Base-by-base conservation (phyloP, 2,329 filamentous ascomycete genomes). In the Botrytis squamosa region DNA sequence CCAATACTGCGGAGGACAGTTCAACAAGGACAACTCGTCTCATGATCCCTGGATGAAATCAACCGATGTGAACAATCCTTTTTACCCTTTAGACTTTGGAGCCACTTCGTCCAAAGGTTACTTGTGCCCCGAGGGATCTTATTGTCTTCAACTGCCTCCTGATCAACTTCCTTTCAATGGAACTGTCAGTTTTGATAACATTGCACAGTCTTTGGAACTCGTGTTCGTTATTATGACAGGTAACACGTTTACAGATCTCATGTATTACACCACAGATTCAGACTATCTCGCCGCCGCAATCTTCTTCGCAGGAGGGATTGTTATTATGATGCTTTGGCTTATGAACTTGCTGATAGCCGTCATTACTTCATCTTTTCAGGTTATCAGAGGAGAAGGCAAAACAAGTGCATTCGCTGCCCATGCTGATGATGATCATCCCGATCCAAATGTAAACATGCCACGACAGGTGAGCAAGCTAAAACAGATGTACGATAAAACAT, bases 171-270 rank as follows among this genome's bases (percentile, higher is more conserved):
- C 96, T 0, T 94, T 89, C 82, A 93, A 93, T 78, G 90, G 89
- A 70, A 99, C 96, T 0, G 88, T 98, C 79, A 97, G 92, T 81
- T 99, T 98, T 80, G 96, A 99, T 84, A 95, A 98, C 81, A 97
- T 99, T 59, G 84, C 93, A 44, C 91, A 98, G 76, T 98, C 95
- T 0, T 84, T 98, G 70, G 94, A 99, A 83, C 86, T 98, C 74
- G 95, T 99, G 3, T 99, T 99, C 80, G 94, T 99, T 70, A 92
- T 99, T 80, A 99, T 99, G 93, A 97, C 94, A 79, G 95, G 94
- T 67, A 99, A 99, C 81, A 99, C 96, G 0, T 99, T 97, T 83
- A 92, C 94, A 1, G 94, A 98, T 82, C 85, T 98, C 71, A 94
- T 99, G 86, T 99, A 99, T 82, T 93, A 94, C 78, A 94, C 95